These are phyloP conservation scores for Dioscorea dumetorum DNA, from an alignment of 106 monocot genomes.

Conservation along the genomic window DNA sequence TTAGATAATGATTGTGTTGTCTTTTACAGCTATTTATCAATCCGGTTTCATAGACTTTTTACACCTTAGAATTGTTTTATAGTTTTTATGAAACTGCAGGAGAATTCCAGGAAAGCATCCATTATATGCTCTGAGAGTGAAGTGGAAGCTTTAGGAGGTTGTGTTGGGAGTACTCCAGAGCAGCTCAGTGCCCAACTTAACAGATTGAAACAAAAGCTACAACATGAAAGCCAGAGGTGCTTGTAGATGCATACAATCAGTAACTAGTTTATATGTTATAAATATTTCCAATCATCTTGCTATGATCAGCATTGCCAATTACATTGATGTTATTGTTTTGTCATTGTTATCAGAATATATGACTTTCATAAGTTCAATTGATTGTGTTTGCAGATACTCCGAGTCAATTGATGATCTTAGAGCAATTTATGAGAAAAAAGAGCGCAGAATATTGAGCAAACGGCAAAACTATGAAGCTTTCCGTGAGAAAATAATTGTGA, in stretches of 20 bases:
- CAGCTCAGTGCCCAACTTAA: constrained; percentile 67
- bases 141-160: constrained; percentile 65
- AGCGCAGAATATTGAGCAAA: constrained; percentile 62
- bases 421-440: constrained; percentile 54
- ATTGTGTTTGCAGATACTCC: constrained; percentile 42
- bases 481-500: constrained; percentile 71
- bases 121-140: constrained; percentile 80
- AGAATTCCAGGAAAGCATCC: constrained; percentile 79
- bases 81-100: constrained; percentile 32
- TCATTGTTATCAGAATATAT: not conserved
- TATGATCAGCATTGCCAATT: not conserved
- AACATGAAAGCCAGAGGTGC: constrained; percentile 66
- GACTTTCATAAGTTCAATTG: not conserved
- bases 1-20: too few species aligned
- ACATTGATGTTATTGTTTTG: not conserved
- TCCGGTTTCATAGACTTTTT: too few species aligned
- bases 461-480: constrained; percentile 53
- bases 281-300: not conserved
- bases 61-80: not conserved
- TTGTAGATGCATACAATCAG: not conserved
- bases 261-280: not conserved
- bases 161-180: constrained; percentile 57
- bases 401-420: constrained; percentile 87
- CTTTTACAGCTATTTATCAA: too few species aligned
- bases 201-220: constrained; percentile 68